Evolutionary conservation across 441 rosid species (phyloP), one percentile per base, ranked within the genome.

Genomic region (Hura crepitans): DNA sequence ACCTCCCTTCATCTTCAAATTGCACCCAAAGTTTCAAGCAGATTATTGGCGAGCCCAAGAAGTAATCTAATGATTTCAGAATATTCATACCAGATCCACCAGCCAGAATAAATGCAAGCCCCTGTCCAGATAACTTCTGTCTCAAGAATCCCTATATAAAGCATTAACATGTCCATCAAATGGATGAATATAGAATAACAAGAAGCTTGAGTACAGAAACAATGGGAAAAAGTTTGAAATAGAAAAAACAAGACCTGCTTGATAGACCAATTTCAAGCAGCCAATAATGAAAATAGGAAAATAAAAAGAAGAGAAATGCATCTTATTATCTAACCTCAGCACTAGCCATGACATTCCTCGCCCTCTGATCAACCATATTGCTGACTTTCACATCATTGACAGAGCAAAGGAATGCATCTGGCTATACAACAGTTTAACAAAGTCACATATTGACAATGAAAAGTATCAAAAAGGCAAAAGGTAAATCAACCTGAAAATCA

Each of bases 351-450:
- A 72, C 85, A 78, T 95, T 87, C 23, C 92, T 90, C 47, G 92
- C 91, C 72, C 99, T 86, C 27, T 80, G 96, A 82, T 88, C 92
- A 71, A 84, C 77, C 58, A 96, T 30, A 72, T 82, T 91, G 78
- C 75, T 76, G 78, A 96, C 93, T 79, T 91, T 92, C 68, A 96
- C 99, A 81, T 92, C 97, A 80, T 85, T 87, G 75, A 96, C 70
- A 11, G 98, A 96, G 82, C 97, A 96, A 65, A 96, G 92, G 77
- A 96, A 96, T 74, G 98, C 93, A 89, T 96, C 99, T 86, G 96
- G 96, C 99, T 96, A 83, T 84, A 89, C 75, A 82, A 78, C 73
- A 91, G 69, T n/a, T 59, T n/a, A 62, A 77, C 57, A 59, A 70
- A 68, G 73, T 79, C 75, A 78, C 60, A 69, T 65, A 71, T 42